These are phyloP conservation scores for Exobasidium rhododendri DNA, from an alignment of 1,284 basidiomycete species.

Conservation along the genomic window DNA sequence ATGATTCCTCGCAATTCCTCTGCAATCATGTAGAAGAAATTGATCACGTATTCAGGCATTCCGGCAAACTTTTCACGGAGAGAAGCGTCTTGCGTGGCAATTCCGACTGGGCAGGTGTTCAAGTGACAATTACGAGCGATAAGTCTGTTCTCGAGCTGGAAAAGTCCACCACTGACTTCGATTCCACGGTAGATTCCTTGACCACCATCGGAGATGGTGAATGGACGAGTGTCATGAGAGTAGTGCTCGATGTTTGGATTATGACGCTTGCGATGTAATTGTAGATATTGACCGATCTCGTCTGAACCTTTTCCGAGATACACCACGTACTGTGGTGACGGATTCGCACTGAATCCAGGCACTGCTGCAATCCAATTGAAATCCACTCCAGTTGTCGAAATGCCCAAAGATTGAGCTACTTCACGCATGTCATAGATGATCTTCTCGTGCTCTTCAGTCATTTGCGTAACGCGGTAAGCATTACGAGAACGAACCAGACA, in stretches of 20 bases:
- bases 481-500: not conserved
- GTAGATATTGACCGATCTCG: not conserved
- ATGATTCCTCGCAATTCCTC: constrained; percentile 49
- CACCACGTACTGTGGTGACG: not conserved
- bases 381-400: not conserved
- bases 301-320: not conserved
- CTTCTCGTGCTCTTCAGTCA: not conserved
- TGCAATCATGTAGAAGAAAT: constrained; percentile 50
- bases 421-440: not conserved
- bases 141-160: not conserved
- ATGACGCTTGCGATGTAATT: not conserved
- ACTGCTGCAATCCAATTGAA: not conserved
- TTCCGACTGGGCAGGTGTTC: constrained; percentile 45
- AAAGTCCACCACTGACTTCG: not conserved
- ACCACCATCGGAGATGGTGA: not conserved
- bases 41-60: constrained; percentile 49
- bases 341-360: not conserved
- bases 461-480: not conserved
- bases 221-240: not conserved
- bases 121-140: constrained; percentile 9
- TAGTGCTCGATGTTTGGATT: not conserved
- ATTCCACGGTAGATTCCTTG: not conserved
- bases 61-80: constrained; percentile 50
- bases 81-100: constrained; percentile 49
- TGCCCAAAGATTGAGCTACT: not conserved